phyloP scores from a whole-genome alignment of 2,329 filamentous ascomycete genomes.

The Mariannaea elegans region DNA sequence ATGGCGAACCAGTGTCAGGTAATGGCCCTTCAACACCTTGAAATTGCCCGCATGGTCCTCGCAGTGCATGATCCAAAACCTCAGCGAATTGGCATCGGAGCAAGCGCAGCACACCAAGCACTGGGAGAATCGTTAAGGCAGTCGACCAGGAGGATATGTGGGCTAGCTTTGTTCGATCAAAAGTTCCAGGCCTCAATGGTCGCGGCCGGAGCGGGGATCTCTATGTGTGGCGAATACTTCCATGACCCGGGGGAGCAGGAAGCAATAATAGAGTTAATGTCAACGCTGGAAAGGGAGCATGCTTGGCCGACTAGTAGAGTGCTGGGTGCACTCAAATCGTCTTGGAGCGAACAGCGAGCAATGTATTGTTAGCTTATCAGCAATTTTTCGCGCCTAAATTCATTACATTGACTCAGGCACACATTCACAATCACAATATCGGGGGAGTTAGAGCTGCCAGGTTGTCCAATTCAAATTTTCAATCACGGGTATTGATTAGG shows the following conservation, averaged over 20 bases:
- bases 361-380: too few relatives aligned
- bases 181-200: conserved; percentile 23
- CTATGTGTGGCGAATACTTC: conserved; percentile 32
- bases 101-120: conserved; percentile 22
- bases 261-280: conserved; percentile 17
- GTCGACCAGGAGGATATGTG: conserved; percentile 21
- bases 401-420: too few relatives aligned
- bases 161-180: conserved; percentile 10
- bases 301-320: conserved; percentile 20
- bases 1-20: conserved; percentile 23
- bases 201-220: conserved; percentile 21
- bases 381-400: too few relatives aligned
- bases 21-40: conserved; percentile 26
- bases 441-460: too few relatives aligned
- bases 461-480: too few relatives aligned
- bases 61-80: conserved; percentile 26
- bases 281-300: conserved; percentile 22
- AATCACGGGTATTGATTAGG: too few relatives aligned
- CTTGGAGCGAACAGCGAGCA: neutral
- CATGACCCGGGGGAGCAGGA: conserved; percentile 19
- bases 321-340: neutral
- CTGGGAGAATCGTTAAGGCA: conserved; percentile 20
- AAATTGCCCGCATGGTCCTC: conserved; percentile 25
- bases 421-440: too few relatives aligned
- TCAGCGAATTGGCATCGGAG: conserved; percentile 20